Base-by-base conservation (phyloP, 1,284 basidiomycete species). In the Takashimella tepidaria region DNA sequence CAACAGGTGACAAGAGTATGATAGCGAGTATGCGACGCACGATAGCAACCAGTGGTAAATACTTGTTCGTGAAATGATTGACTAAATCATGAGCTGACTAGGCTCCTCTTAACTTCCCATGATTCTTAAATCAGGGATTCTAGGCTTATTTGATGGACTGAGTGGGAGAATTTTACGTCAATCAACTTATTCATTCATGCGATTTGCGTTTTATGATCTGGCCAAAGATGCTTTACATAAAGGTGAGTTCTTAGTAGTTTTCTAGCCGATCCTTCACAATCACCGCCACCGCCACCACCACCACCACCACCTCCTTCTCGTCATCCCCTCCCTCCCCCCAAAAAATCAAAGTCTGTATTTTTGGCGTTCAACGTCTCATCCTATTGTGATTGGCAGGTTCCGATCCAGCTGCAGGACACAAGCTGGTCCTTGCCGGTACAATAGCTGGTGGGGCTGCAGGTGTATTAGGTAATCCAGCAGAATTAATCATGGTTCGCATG, bases 201-300 rank as follows among this genome's bases (percentile, higher is more conserved):
- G 91, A 13, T 95, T 95, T 79, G 92, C 90, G 81, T 88, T 89
- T 21, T 93, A 93, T 75, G 91, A 95, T 64, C 86, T 88, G 76
- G 86, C 87, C 70, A 93, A 93, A 80, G 88, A 86, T 77, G 62
- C 84, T 4, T 64, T 92, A 2, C 87, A 87, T 25, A 85, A 84
- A 6, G 78, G 80, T 77, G 48, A 59, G 65, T 60, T 16, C n/a
- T n/a, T n/a, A n/a, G n/a, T n/a, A n/a, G n/a, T n/a, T n/a, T n/a
- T n/a, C n/a, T n/a, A n/a, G n/a, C n/a, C n/a, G n/a, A n/a, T n/a
- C n/a, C n/a, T n/a, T n/a, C n/a, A n/a, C n/a, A n/a, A n/a, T n/a
- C n/a, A n/a, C n/a, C n/a, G n/a, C n/a, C n/a, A n/a, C n/a, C n/a
- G n/a, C n/a, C n/a, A n/a, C n/a, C n/a, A n/a, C n/a, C n/a, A n/a